phyloP scores from a whole-genome alignment of 108 stramenopile genomes.

The Nitzschia inconspicua region DNA sequence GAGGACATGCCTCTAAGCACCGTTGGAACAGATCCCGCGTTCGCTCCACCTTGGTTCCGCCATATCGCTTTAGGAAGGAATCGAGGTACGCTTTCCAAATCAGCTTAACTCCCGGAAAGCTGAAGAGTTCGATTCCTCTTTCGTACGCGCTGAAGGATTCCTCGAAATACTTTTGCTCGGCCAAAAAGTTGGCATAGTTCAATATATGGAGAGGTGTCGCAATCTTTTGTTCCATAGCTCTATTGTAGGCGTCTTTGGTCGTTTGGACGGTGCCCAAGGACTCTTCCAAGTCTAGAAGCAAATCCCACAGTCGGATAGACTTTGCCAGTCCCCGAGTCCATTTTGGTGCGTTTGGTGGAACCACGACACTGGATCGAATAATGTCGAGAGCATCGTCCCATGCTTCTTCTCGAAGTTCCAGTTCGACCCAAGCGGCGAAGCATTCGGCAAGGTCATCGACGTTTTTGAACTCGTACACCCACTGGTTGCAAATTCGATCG shows the following conservation, averaged over 20 bases:
- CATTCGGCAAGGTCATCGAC: slow-evolving; percentile 94
- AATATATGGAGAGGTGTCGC: slow-evolving; percentile 93
- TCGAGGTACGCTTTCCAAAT: slow-evolving; percentile 91
- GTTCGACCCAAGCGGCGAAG: slow-evolving; percentile 90
- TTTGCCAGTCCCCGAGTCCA: slow-evolving; percentile 52
- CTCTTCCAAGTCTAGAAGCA: slow-evolving; percentile 97
- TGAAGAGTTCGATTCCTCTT: slow-evolving; percentile 88
- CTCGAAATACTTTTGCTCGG: slow-evolving; percentile 94
- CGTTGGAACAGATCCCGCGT: slow-evolving; percentile 93
- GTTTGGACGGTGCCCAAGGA: slow-evolving; percentile 91
- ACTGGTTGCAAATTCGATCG: slow-evolving; percentile 65
- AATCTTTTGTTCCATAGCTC: slow-evolving; percentile 88
- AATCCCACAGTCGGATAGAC: slow-evolving; percentile 85
- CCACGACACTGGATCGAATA: slow-evolving; percentile 51
- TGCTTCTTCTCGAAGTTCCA: slow-evolving; percentile 88
- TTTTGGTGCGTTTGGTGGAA: slow-evolving; percentile 29
- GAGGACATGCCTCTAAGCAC: slow-evolving; percentile 80
- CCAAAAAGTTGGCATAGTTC: slow-evolving; percentile 91
- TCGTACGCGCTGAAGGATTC: slow-evolving; percentile 90
- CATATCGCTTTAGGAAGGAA: slow-evolving; percentile 87
- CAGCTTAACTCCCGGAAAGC: slow-evolving; percentile 85
- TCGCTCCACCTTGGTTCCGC: slow-evolving; percentile 91
- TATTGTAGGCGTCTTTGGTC: slow-evolving; percentile 93
- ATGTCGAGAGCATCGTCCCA: slow-evolving; percentile 89
- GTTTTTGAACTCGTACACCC: slow-evolving; percentile 60